Percentiles rank a stretch among this genome's conserved stretches.
Evolutionary conservation across 163 green algal genomes (phyloP).

Genomic region (Chlorella variabilis): DNA sequence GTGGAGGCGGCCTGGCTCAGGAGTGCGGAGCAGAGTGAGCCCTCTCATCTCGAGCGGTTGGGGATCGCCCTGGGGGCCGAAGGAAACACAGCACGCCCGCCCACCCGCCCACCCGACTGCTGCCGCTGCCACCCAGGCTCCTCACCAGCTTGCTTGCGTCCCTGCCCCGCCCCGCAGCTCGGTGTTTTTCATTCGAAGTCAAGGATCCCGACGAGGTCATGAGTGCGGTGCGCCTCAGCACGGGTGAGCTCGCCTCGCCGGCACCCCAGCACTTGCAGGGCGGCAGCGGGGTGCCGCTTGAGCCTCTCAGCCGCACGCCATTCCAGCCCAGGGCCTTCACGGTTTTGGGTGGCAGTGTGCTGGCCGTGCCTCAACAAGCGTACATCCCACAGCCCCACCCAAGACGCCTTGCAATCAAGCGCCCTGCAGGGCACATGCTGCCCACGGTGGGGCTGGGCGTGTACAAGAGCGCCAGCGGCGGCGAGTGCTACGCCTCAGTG

Average conservation of each 20-base stretch:
- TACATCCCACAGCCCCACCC: too few relatives aligned
- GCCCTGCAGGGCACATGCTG: constrained; percentile 33
- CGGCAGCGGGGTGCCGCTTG: too few relatives aligned
- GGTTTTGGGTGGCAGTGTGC: too few relatives aligned
- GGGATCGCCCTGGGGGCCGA: background rate
- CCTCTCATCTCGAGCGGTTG: too few relatives aligned
- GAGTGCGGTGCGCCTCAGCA: constrained; percentile 2
- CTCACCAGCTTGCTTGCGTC: background rate
- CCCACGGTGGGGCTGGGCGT: constrained; percentile 47
- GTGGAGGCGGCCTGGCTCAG: constrained; percentile 14
- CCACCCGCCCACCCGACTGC: background rate
- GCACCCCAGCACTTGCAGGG: too few relatives aligned
- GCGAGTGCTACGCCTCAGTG: constrained; percentile 45
- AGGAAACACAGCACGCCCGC: too few relatives aligned
- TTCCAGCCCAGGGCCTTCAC: too few relatives aligned
- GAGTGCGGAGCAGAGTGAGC: constrained; percentile 16
- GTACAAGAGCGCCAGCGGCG: constrained; percentile 37
- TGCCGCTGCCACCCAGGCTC: background rate
- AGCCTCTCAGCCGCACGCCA: too few relatives aligned
- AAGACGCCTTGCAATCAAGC: background rate
- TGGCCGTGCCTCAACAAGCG: too few relatives aligned
- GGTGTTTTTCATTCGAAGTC: constrained; percentile 17
- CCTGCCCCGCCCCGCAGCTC: background rate
- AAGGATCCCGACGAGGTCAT: constrained; percentile 19
- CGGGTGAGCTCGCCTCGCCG: background rate